Evolutionary conservation across 2,329 filamentous ascomycete genomes (phyloP).

Genomic region (Penicillium fuscoglaucum): DNA sequence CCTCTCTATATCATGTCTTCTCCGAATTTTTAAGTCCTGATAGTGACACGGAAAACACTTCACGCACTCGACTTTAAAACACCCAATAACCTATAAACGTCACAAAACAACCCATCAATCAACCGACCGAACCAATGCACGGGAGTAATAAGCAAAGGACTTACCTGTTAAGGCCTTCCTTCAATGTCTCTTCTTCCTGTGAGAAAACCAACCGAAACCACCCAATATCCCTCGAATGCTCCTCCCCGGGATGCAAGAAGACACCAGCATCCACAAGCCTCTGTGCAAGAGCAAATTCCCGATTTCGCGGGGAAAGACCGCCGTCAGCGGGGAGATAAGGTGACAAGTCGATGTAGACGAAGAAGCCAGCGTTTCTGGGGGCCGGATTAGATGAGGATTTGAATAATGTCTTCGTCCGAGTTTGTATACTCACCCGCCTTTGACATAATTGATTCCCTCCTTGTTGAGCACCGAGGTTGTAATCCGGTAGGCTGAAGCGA

Average conservation of each 20-base stretch:
- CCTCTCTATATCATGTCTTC: not conserved
- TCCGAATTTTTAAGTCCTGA: not conserved
- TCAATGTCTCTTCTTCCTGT: slow-evolving; percentile 36
- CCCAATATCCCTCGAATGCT: slow-evolving; percentile 48
- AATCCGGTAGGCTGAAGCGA: slow-evolving; percentile 31
- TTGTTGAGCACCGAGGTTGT: slow-evolving; percentile 36
- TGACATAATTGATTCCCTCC: slow-evolving; percentile 41
- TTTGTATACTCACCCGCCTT: slow-evolving; percentile 29
- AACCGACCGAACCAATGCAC: not conserved
- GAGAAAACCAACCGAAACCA: slow-evolving; percentile 58
- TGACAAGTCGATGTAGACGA: slow-evolving; percentile 47
- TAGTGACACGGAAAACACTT: not conserved
- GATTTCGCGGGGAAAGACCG: slow-evolving; percentile 26
- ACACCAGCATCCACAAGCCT: slow-evolving; percentile 50
- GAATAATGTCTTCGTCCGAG: not conserved
- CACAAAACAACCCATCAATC: not conserved
- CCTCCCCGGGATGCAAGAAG: slow-evolving; percentile 52
- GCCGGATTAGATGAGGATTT: not conserved
- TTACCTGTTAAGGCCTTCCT: slow-evolving; percentile 39
- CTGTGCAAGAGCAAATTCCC: slow-evolving; percentile 49
- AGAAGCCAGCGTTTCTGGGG: slow-evolving; percentile 48
- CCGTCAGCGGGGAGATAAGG: slow-evolving; percentile 38
- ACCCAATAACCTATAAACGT: slow-evolving; percentile 5
- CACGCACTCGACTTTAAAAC: slow-evolving; percentile 4
- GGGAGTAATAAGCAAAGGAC: not conserved